Evolutionary conservation across 2,329 filamentous ascomycete species (phyloP), one percentile per base, ranked within the genome.

Genomic region (Aphanoascus verrucosus): DNA sequence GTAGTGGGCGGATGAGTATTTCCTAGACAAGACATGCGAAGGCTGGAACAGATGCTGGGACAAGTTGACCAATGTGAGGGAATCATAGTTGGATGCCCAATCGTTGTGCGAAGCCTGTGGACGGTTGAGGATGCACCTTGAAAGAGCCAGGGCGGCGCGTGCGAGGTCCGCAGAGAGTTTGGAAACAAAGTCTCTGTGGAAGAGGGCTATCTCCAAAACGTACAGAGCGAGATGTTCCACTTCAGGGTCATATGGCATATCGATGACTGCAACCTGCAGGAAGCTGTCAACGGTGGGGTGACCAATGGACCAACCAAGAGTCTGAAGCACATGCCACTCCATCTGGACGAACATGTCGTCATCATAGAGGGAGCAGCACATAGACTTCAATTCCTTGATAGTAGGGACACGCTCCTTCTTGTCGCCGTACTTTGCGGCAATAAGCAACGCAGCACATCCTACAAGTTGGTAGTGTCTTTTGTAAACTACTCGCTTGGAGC

Each of bases 331-430:
- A 70, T 98, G 93, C 90, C 94, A 97, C 75, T 98, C 93, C 93
- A 98, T 98, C 72, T 98, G 93, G 9, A 90, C 91, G 74, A 98
- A 98, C 93, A 98, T 98, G 74, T 95, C 91, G 48, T 95, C 89
- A 64, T 98, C 93, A 73, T 98, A 98, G 38, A 97, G 80, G 37
- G 87, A 90, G 73, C 93, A 97, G 79, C 93, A 98, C 93, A 98
- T 97, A 61, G 91, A 94, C 79, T 95, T 95, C 60, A 98, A 78
- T 69, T 98, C 93, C 67, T 88, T 84, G 67, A 98, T 94, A 60
- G 94, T 93, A 3, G 93, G 93, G n/a, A 98, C 93, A 49, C 90
- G 83, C 67, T 98, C 93, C 76, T 98, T 98, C 77, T 93, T 91
- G 74, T 98, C 93, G 55, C 91, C 91, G 67, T 97, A 98, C 77